phyloP scores from a whole-genome alignment of 192 early-diverging fungal genomes.

The Lobosporangium transversale region DNA sequence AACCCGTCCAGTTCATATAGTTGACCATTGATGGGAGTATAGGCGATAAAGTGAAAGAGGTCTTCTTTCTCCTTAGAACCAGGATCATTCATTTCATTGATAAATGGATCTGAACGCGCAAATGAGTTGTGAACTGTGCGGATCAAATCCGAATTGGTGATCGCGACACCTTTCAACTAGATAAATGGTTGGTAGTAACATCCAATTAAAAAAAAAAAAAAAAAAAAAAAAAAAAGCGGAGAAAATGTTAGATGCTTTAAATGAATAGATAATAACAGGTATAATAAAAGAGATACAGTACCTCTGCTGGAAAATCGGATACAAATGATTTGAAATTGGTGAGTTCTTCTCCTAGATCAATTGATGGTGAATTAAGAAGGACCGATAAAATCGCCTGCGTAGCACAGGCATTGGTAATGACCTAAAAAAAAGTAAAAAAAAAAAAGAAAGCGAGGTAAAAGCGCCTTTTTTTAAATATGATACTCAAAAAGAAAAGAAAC shows the following conservation, averaged over 20 bases:
- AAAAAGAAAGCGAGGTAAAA: no score
- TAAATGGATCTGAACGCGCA: slow-evolving; percentile 78
- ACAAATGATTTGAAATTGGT: slow-evolving; percentile 76
- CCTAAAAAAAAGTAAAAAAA: slow-evolving; percentile 49
- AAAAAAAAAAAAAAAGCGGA: not conserved
- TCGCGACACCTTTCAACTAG: slow-evolving; percentile 79
- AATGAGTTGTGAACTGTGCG: slow-evolving; percentile 85
- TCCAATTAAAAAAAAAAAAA: not conserved
- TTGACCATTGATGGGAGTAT: slow-evolving; percentile 74
- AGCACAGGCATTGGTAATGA: slow-evolving; percentile 87
- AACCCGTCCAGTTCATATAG: slow-evolving; percentile 86
- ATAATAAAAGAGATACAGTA: no score
- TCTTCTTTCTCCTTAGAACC: slow-evolving; percentile 72
- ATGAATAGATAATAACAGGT: no score
- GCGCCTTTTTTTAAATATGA: no score
- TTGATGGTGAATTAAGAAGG: slow-evolving; percentile 69
- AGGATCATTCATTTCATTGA: slow-evolving; percentile 68
- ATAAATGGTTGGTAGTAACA: no score
- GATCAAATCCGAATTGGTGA: slow-evolving; percentile 81
- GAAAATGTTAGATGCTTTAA: not conserved
- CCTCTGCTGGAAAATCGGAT: slow-evolving; percentile 75
- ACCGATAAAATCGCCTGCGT: slow-evolving; percentile 87
- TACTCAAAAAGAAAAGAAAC: not conserved
- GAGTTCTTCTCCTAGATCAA: slow-evolving; percentile 79
- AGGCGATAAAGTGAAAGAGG: slow-evolving; percentile 84